Evolutionary conservation across 2,329 filamentous ascomycete genomes (phyloP), one percentile per base, ranked within the genome.

Genomic region (Aspergillus phoenicis): DNA sequence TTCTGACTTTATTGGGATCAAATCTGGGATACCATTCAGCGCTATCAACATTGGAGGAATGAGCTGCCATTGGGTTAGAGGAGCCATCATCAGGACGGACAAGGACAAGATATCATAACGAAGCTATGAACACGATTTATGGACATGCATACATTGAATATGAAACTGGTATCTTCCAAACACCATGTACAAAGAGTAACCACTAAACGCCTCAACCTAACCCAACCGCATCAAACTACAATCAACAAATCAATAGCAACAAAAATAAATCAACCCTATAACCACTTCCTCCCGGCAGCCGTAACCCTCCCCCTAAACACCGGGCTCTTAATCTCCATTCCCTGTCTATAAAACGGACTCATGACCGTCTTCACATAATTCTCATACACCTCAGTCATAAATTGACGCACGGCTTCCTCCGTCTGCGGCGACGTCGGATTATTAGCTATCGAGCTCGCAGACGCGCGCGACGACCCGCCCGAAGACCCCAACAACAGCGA

Each of bases 311-410:
- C 82, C 67, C 91, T 85, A 75, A 99, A 99, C 1, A 97, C 85
- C 0, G 92, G 90, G 77, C 93, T 98, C 73, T 84, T 87, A 56
- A 99, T 88, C 68, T 91, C 89, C 83, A 90, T 90, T 66, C 96
- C 94, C 58, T 89, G 87, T 57, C 85, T 84, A 81, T 97, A 98
- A 76, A 99, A 99, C 0, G 95, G 95, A 73, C 88, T 98, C 95
- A 99, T 98, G 60, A 93, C 88, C 11, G 93, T 91, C 84, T 99
- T 99, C 66, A 97, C 87, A 89, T 94, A 99, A 68, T 89, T 92
- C 79, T 99, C 95, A 79, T 97, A 98, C 11, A 97, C 91, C 74
- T 99, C 95, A 15, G 85, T 84, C 81, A 99, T 97, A 81, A 98
- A 99, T 78, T 91, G 91, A 74, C 92, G 88, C 69, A 98, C 91